phyloP scores from a whole-genome alignment of 139 green algal genomes.

The Bryopsis sp. region DNA sequence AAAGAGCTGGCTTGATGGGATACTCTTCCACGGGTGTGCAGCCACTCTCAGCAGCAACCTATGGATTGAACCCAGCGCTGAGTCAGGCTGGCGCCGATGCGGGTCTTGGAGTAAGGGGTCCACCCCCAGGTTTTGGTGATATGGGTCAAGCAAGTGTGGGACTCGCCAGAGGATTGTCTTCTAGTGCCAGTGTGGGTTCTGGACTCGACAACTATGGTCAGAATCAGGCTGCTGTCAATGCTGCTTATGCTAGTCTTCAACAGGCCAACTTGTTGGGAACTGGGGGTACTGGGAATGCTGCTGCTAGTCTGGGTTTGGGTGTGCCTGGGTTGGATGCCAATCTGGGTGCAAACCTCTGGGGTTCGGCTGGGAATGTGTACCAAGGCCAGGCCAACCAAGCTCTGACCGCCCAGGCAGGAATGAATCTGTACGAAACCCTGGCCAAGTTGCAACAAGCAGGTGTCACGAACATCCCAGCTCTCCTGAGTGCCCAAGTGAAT shows the following conservation, averaged over 20 bases:
- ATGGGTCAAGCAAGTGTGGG: too few species aligned
- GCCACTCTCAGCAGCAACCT: too few species aligned
- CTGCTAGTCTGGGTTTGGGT: neutral
- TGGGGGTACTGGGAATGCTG: neutral
- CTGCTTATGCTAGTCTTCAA: neutral
- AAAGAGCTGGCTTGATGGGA: too few species aligned
- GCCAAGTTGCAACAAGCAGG: neutral
- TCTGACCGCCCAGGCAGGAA: too few species aligned
- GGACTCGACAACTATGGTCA: slow-evolving; percentile 12
- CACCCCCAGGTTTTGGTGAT: too few species aligned
- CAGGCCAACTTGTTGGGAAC: neutral
- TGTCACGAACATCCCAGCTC: neutral
- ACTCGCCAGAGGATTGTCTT: neutral
- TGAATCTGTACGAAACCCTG: slow-evolving; percentile 13
- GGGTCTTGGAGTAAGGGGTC: too few species aligned
- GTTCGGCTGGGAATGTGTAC: neutral
- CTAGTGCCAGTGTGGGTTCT: neutral
- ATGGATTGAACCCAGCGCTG: too few species aligned
- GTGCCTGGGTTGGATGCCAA: neutral
- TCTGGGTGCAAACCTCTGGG: neutral
- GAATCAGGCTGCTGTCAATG: neutral
- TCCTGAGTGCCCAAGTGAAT: too few species aligned
- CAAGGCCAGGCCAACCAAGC: slow-evolving; percentile 7
- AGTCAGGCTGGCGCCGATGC: too few species aligned
- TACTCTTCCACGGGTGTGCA: too few species aligned